These are phyloP conservation scores for Macrolepiota albuminosa DNA, from an alignment of 768 basidiomycete species.

Conservation along the genomic window DNA sequence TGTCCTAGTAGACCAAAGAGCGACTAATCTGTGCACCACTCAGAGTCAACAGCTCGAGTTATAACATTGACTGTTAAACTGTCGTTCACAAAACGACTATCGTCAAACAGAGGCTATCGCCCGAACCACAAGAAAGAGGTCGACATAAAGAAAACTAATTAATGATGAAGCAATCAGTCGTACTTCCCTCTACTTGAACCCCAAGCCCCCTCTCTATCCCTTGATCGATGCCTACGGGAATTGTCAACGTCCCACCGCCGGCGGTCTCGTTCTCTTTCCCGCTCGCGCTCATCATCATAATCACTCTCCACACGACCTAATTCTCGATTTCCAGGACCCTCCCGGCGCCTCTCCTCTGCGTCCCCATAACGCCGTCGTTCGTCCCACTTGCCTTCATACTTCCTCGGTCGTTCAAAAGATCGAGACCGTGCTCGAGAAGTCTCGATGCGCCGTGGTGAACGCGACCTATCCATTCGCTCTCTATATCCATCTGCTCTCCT, in stretches of 20 bases:
- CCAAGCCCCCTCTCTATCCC: background rate
- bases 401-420: slow-evolving; percentile 3
- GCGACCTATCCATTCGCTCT: slow-evolving; percentile 2
- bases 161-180: background rate
- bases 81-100: background rate
- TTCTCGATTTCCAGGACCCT: background rate
- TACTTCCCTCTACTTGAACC: background rate
- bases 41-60: background rate
- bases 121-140: background rate
- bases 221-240: slow-evolving; percentile 10
- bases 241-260: slow-evolving; percentile 51
- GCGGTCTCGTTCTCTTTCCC: slow-evolving; percentile 37
- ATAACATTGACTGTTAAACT: background rate
- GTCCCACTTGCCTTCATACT: background rate
- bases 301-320: slow-evolving; percentile 17
- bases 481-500: background rate
- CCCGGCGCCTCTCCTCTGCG: background rate
- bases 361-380: background rate
- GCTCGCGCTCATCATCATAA: slow-evolving; percentile 19
- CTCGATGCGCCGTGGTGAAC: slow-evolving; percentile 14
- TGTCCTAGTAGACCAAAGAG: background rate
- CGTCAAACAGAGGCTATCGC: no score
- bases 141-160: background rate
- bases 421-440: slow-evolving; percentile 13
- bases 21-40: no score